Evolutionary conservation across 2,329 filamentous ascomycete species (phyloP).

Genomic region (Aspergillus costaricaensis): DNA sequence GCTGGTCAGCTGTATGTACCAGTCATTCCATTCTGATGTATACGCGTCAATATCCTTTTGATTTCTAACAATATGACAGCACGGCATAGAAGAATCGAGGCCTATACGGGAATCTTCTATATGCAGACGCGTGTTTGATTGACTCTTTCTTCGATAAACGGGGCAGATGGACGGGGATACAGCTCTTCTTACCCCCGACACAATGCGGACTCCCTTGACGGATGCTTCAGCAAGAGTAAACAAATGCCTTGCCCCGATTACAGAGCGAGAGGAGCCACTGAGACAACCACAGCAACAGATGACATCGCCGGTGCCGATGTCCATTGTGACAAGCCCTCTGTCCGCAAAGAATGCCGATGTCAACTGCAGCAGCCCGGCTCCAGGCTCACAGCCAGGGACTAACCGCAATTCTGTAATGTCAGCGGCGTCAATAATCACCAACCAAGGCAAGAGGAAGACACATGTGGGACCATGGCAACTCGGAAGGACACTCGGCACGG

Average conservation of each 20-base stretch:
- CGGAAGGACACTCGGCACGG: constrained; percentile 84
- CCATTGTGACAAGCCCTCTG: constrained; percentile 27
- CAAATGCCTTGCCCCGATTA: constrained; percentile 35
- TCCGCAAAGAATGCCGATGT: constrained; percentile 45
- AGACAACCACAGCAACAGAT: constrained; percentile 20
- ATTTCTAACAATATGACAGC: not conserved
- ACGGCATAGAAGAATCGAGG: too few species aligned
- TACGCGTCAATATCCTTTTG: not conserved
- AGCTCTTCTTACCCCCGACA: constrained; percentile 14
- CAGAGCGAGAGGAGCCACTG: constrained; percentile 15
- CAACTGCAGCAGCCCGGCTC: constrained; percentile 56
- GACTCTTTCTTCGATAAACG: constrained; percentile 12
- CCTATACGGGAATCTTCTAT: not conserved
- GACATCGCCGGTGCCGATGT: constrained; percentile 31
- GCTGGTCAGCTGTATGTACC: not conserved
- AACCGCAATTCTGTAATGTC: constrained; percentile 58
- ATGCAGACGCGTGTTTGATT: constrained; percentile 16
- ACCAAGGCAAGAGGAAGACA: constrained; percentile 61
- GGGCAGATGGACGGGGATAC: constrained; percentile 28
- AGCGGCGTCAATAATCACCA: constrained; percentile 57
- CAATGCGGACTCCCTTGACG: constrained; percentile 44
- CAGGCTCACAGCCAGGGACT: constrained; percentile 49
- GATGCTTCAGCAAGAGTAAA: constrained; percentile 55
- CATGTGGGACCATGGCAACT: constrained; percentile 93
- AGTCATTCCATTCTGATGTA: not conserved